Conservation (phyloP, 2,329 filamentous ascomycete genomes). For the Boeremia exigua region DNA sequence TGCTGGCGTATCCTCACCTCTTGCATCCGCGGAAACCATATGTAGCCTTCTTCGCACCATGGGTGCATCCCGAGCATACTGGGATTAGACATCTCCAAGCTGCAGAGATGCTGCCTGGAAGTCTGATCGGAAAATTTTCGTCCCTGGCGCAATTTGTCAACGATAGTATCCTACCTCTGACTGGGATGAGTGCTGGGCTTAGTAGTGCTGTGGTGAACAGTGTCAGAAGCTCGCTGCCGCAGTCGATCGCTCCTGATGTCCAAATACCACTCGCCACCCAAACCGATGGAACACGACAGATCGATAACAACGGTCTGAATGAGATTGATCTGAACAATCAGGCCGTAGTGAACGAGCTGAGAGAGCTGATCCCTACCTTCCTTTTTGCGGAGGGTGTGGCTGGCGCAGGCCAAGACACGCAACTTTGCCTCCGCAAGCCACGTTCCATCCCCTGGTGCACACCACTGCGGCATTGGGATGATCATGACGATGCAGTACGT, state of each 20-base stretch:
- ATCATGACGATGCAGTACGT: constrained; percentile 22
- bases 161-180: constrained; percentile 20
- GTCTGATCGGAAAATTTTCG: constrained; percentile 24
- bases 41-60: constrained; percentile 31
- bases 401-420: constrained; percentile 25
- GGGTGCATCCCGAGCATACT: constrained; percentile 31
- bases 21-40: constrained; percentile 26
- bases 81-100: constrained; percentile 18
- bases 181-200: constrained; percentile 13
- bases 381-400: constrained; percentile 26
- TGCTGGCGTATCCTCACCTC: constrained; percentile 26
- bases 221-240: constrained; percentile 1
- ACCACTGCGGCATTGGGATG: constrained; percentile 16
- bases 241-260: not conserved
- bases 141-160: constrained; percentile 21
- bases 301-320: not conserved
- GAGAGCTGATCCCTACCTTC: constrained; percentile 18
- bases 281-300: not conserved
- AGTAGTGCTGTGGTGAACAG: not conserved
- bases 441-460: constrained; percentile 18
- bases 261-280: not conserved
- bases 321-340: constrained; percentile 11
- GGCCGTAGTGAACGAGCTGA: constrained; percentile 12
- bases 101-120: constrained; percentile 21
- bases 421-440: constrained; percentile 28